Evolutionary conservation across 2,329 filamentous ascomycete genomes (phyloP), one percentile per base, ranked within the genome.

Genomic region (Metarhizium guizhouense): DNA sequence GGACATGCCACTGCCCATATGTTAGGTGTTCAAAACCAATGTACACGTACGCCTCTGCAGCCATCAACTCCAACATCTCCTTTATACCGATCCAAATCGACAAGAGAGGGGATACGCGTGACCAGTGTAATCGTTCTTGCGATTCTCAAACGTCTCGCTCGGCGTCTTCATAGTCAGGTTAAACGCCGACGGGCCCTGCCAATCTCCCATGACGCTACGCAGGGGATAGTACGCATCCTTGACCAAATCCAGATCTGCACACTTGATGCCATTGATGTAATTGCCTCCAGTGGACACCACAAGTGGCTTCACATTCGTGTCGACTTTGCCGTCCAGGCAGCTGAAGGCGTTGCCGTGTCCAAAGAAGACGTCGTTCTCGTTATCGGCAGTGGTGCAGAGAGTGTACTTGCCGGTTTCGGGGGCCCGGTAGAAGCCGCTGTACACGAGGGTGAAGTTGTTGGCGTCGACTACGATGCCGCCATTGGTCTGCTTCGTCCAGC

Each of bases 361-460:
- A 16, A 62, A 61, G 53, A 62, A 64, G 0, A 64, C 52, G 38
- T 61, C 61, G 45, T 63, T 59, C 36, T 61, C 59, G 42, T 62
- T 62, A 14, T 64, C 62, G 1, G 62, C 56, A 38, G 59, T 61
- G 10, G 55, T 56, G 55, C 62, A 64, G 20, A 66, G 54, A 6
- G 58, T 54, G 45, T 63, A 56, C n/a, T 45, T 40, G 34, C 60
- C 59, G 2, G 60, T 62, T 25, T 51, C 50, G 8, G 57, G 55
- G 13, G 60, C 59, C 1, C 45, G 53, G 48, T 58, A 60, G 50
- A 61, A 64, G 1, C 62, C 62, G 0, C 57, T 29, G 48, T 63
- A 63, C 0, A 64, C 61, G 13, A 64, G 54, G 1, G 62, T 64
- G 52, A 62, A 64, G 59, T 59, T 64, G 56, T 63, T 63, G 53